Base-by-base conservation (phyloP, 257 asterid genomes). In the Fraxinus anomala region DNA sequence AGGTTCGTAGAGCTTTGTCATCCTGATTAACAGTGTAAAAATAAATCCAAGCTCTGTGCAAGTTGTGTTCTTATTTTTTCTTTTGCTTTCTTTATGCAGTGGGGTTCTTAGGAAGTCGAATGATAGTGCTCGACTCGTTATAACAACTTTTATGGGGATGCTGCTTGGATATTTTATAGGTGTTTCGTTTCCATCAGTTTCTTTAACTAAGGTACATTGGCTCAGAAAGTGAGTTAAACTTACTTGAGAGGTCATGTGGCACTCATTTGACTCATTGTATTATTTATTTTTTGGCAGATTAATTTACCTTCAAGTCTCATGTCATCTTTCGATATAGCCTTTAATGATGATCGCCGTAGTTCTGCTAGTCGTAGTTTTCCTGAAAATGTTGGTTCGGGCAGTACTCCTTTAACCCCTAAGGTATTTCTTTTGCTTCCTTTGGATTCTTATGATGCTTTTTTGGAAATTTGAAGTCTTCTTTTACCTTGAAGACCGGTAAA, bases 81-180 rank as follows among this genome's bases (percentile, higher is more conserved):
- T 68, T 42, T 54, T 79, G 49, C 8, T 74, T 79, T 82, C 63
- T 40, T 42, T 83, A 28, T 88, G 88, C 94, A 89, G 97, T 92
- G 97, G 95, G 88, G 90, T 82, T 80, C 78, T 81, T 75, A 96
- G 85, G 88, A 96, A 78, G 85, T 79, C 98, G 31, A 90, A 89
- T 83, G 97, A 87, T 76, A 77, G 94, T 70, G 89, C 89, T 63
- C 89, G 97, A 69, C 93, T 96, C 68, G 36, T 96, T 66, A 82
- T 92, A 66, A 91, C 98, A 70, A 88, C 97, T 80, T 80, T 96
- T 83, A 89, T 89, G 86, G 99, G 99, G 77, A 89, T 94, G 88
- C 90, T 94, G 77, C 85, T 96, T 77, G 99, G 99, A 85, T 96
- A 96, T 86, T 86, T 92, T 77, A 75, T 96, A 40, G 99, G 99